These are phyloP conservation scores for Trametes cinnabarina DNA, from an alignment of 768 basidiomycete species.

Conservation along the genomic window DNA sequence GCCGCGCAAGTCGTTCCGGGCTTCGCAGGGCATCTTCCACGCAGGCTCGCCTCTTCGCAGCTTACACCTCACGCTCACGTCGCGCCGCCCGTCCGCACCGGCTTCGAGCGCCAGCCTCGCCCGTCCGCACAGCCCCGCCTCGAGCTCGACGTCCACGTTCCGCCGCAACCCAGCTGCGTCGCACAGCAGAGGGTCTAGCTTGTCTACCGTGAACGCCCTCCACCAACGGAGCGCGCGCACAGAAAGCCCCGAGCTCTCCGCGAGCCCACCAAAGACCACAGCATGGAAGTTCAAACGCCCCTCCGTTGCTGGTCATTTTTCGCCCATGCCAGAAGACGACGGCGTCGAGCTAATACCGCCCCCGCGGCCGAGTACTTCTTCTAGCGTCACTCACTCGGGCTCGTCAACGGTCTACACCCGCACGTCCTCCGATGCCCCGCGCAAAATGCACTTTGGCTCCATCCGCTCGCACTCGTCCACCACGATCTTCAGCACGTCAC, in stretches of 20 bases:
- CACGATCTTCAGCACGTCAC: conserved; percentile 34
- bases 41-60: conserved; percentile 41
- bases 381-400: conserved; percentile 49
- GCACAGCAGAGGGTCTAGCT: conserved; percentile 49
- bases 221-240: conserved; percentile 10
- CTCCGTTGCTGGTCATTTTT: conserved; percentile 61
- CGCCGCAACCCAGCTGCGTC: conserved; percentile 1
- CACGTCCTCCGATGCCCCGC: conserved; percentile 41
- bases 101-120: conserved; percentile 32
- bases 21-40: conserved; percentile 36
- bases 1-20: conserved; percentile 30
- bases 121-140: conserved; percentile 33
- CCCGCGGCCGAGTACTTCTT: conserved; percentile 61
- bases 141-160: conserved; percentile 18
- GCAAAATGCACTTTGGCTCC: conserved; percentile 35
- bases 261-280: conserved; percentile 20
- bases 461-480: conserved; percentile 36
- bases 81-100: conserved; percentile 40
- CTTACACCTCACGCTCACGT: conserved; percentile 42
- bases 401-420: conserved; percentile 40
- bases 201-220: conserved; percentile 39
- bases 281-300: conserved; percentile 40
- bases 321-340: conserved; percentile 7
- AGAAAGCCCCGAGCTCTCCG: conserved; percentile 12
- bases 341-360: conserved; percentile 15